Base-by-base conservation (phyloP, 257 asterid genomes). In the Gentiana straminea region DNA sequence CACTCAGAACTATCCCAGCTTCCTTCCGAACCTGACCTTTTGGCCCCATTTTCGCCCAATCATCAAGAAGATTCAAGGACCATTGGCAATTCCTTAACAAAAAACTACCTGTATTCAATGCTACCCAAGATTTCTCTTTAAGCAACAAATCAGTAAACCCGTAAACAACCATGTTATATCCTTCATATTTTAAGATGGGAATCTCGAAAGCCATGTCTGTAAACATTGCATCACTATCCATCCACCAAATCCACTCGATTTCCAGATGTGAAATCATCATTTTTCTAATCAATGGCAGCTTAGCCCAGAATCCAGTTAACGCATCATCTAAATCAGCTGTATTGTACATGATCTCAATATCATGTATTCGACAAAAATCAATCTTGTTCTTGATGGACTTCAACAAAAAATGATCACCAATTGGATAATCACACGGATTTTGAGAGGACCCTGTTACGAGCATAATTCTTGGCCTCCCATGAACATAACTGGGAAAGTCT, bases 21-120 rank as follows among this genome's bases (percentile, higher is more conserved):
- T 77, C 75, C 0, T 75, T 71, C 1, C 84, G 62, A 2, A 50
- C 63, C 7, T 41, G 52, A 0, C 82, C 84, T 67, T 67, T 72
- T 1, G 75, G 84, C 51, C 87, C 87, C 84, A 75, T 77, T 8
- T 58, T 76, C 4, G 82, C 80, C 84, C 81, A 77, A 1, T 68
- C 51, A 13, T 77, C 84, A 50, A 80, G 77, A 69, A 80, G 43
- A 55, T 80, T 71, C 58, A 77, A 55, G 0, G 87, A 68, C 84
- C 87, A 80, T 55, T 77, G 87, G 34, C 76, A 67, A 39, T 80
- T 80, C 51, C 82, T 67, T 5, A 79, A 1, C n/a, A 80, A 64
- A 36, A 71, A 74, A 52, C 77, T 75, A 5, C 80, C 81, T 0
- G 81, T 72, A 51, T 68, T 77, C 65, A 80, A 62, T 36, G 79